These are phyloP conservation scores for Aspergillus luchuensis DNA, from an alignment of 2,329 filamentous ascomycete species.

Conservation along the genomic window DNA sequence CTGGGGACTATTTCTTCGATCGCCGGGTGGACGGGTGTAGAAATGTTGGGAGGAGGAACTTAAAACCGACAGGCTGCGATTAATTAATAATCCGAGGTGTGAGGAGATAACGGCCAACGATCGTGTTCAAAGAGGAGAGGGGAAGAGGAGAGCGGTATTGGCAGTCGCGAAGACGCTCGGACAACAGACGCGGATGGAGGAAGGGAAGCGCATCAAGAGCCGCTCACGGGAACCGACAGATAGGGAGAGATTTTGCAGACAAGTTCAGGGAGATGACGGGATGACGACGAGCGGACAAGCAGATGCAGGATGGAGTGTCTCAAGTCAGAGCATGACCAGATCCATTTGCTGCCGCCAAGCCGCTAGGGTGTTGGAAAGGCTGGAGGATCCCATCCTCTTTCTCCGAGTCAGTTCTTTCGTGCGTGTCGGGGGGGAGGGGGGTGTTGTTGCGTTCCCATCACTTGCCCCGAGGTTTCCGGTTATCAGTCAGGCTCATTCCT, in stretches of 20 bases:
- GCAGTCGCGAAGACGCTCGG: background rate
- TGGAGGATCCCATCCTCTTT: slow-evolving; percentile 2
- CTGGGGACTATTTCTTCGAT: background rate
- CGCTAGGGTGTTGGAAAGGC: background rate
- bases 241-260: too few relatives aligned
- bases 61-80: background rate
- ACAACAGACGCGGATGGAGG: too few relatives aligned
- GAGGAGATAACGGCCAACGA: background rate
- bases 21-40: background rate
- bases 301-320: too few relatives aligned
- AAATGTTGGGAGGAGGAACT: background rate
- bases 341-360: background rate
- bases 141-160: background rate
- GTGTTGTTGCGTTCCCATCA: too few relatives aligned
- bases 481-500: too few relatives aligned
- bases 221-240: too few relatives aligned
- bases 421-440: too few relatives aligned
- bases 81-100: background rate
- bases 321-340: background rate
- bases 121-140: background rate
- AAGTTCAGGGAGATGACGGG: background rate
- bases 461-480: background rate
- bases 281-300: background rate
- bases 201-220: too few relatives aligned
- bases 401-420: background rate